Evolutionary conservation across 1,139 yeast species (phyloP).

Genomic region (Barnettozyma hawaiiensis): DNA sequence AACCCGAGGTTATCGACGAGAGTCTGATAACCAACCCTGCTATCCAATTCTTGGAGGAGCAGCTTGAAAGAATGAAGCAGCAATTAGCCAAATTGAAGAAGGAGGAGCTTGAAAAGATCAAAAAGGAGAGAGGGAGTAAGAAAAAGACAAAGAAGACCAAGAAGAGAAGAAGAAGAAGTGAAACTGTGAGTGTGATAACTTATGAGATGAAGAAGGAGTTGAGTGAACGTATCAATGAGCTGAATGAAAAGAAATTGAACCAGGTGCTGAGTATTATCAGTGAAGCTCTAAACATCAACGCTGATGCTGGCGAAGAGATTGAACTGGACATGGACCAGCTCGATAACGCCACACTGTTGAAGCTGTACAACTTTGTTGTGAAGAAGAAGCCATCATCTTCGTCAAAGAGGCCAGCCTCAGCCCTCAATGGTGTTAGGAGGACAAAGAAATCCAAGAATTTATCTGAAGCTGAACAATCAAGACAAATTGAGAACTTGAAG

Average conservation of each 20-base stretch:
- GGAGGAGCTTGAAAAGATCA: conserved; percentile 58
- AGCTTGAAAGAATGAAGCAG: conserved; percentile 75
- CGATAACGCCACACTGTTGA: conserved; percentile 77
- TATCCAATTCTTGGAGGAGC: conserved; percentile 81
- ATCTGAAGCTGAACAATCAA: conserved; percentile 64
- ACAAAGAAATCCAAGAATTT: conserved; percentile 35
- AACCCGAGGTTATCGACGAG: conserved; percentile 66
- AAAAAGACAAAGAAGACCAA: conserved; percentile 25
- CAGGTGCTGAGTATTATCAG: conserved; percentile 82
- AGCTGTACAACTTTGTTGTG: conserved; percentile 56
- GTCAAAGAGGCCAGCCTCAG: conserved; percentile 6
- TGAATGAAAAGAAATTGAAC: conserved; percentile 73
- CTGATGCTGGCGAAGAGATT: conserved; percentile 70
- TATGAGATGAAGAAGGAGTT: conserved; percentile 97
- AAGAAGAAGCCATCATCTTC: conserved; percentile 26
- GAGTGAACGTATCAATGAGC: conserved; percentile 73
- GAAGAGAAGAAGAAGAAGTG: conserved; percentile 27
- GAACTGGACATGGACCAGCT: conserved; percentile 94
- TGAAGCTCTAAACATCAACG: conserved; percentile 78
- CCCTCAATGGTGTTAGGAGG: conserved; percentile 16
- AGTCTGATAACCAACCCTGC: conserved; percentile 77
- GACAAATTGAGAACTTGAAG: conserved; percentile 80
- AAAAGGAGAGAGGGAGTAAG: conserved; percentile 35
- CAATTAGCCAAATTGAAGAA: conserved; percentile 79
- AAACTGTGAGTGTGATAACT: conserved; percentile 48